Evolutionary conservation across 192 early-diverging fungal species (phyloP), one percentile per base, ranked within the genome.

Genomic region (Entomortierella lignicola): DNA sequence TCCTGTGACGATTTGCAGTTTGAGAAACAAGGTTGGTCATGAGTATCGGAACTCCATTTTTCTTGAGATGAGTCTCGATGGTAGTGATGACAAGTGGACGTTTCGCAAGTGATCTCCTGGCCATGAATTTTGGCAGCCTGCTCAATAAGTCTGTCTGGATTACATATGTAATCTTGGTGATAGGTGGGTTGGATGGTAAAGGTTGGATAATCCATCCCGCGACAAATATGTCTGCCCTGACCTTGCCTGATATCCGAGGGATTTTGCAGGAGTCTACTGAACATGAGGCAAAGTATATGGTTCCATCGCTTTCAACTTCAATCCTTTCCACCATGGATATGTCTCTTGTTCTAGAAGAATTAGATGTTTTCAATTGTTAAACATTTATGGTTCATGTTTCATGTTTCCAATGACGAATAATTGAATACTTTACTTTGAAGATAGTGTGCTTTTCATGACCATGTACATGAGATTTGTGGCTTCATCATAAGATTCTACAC

Each of bases 161-260:
- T n/a, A 89, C 68, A 71, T 82, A 89, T 6, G 79, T 87, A 20
- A 89, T 75, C 67, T 84, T 83, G 18, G 86, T 89, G 29, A 84
- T 69, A 13, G 77, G 84, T 1, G 85, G 83, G 43, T 82, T 71
- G 13, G 69, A 69, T 32, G 80, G 65, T 12, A 87, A 20, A 23
- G 88, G 88, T 50, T 89, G 83, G 25, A 89, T 63, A 42, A 89
- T 83, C 88, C 88, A 89, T 23, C 88, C 88, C 60, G 84, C 85
- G 17, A 89, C 66, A 72, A 81, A 60, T 30, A 89, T 69, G 8
- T 79, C 52, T 12, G 77, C 63, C 48, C 87, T 66, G 27, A 72
- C 79, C 72, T 81, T 86, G 42, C 83, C 81, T 26, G 73, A 53
- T 26, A 81, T 75, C 8, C 64, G 73, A 2, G 87, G 87, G 34